Percentiles rank a stretch among this genome's conserved stretches.
Evolutionary conservation across 2,329 filamentous ascomycete species (phyloP).

Genomic region (Pyrenochaeta sp.): DNA sequence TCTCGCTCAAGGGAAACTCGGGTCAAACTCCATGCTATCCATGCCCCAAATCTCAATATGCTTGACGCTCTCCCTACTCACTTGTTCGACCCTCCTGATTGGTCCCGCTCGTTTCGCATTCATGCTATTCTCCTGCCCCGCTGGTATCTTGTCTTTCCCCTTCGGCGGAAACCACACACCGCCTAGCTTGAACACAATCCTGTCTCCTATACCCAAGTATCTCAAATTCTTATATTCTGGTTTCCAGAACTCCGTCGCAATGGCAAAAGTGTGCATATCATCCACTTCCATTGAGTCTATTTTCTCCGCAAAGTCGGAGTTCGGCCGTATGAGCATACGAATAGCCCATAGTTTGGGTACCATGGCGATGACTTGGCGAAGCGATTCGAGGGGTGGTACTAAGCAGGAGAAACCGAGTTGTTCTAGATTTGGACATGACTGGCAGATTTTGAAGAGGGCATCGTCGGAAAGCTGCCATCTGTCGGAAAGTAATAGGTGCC

Average conservation of each 20-base stretch:
- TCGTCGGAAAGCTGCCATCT: slow-evolving; percentile 62
- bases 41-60: slow-evolving; percentile 57
- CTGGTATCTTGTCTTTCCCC: slow-evolving; percentile 4
- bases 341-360: slow-evolving; percentile 53
- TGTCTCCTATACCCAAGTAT: slow-evolving; percentile 52
- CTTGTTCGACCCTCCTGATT: slow-evolving; percentile 40
- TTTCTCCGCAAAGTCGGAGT: slow-evolving; percentile 35
- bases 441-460: slow-evolving; percentile 61
- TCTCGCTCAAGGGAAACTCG: slow-evolving; percentile 31
- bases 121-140: slow-evolving; percentile 32
- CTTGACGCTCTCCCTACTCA: slow-evolving; percentile 48
- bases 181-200: slow-evolving; percentile 49
- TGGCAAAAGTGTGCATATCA: slow-evolving; percentile 43
- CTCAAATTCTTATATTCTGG: slow-evolving; percentile 46
- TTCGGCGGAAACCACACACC: slow-evolving; percentile 38
- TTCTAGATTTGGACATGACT: slow-evolving; percentile 65
- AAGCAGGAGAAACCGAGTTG: slow-evolving; percentile 64
- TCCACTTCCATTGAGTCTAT: slow-evolving; percentile 32
- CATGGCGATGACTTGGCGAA: slow-evolving; percentile 48
- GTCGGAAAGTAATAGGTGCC: slow-evolving; percentile 65
- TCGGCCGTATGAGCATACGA: slow-evolving; percentile 48
- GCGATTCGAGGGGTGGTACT: slow-evolving; percentile 59
- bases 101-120: slow-evolving; percentile 40
- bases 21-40: slow-evolving; percentile 49
- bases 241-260: slow-evolving; percentile 45